phyloP scores from a whole-genome alignment of 768 basidiomycete species.

The Russula earlei region DNA sequence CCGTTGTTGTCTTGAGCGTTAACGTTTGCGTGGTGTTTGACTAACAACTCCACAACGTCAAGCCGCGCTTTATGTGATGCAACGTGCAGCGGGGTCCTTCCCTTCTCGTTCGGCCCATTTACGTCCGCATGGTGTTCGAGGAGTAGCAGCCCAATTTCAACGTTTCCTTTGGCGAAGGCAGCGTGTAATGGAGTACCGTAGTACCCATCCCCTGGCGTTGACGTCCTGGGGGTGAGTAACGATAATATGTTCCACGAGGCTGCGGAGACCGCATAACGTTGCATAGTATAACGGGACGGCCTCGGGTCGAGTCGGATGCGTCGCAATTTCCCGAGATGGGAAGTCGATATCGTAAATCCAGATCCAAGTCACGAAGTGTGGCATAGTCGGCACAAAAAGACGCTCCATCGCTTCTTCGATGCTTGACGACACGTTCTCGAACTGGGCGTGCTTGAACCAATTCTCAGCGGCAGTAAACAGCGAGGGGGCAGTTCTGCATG shows the following conservation, averaged over 20 bases:
- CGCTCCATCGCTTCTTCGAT: not conserved
- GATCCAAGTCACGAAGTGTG: not conserved
- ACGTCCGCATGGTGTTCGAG: not conserved
- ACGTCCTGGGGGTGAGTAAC: not conserved
- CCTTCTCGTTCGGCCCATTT: not conserved
- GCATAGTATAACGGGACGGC: not conserved
- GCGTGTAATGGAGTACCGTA: not conserved
- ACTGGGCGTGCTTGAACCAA: not conserved
- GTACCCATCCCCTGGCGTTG: not conserved
- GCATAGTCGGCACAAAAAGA: not conserved
- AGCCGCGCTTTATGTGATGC: not conserved
- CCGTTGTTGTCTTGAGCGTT: not conserved
- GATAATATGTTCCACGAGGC: not conserved
- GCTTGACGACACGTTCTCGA: not conserved
- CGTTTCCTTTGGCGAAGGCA: not conserved
- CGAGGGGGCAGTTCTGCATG: not conserved
- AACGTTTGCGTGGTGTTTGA: not conserved
- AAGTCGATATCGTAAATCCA: not conserved
- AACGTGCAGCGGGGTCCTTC: not conserved
- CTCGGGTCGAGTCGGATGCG: not conserved
- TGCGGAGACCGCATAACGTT: not conserved
- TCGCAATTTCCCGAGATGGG: not conserved
- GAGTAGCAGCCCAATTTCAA: not conserved
- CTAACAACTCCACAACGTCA: not conserved
- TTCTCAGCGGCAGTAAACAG: not conserved